A percentile compares a stretch with the other conserved stretches of the same genome.
These are phyloP conservation scores for Celoporthe dispersa DNA, from an alignment of 2,329 filamentous ascomycete species.

Conservation along the genomic window DNA sequence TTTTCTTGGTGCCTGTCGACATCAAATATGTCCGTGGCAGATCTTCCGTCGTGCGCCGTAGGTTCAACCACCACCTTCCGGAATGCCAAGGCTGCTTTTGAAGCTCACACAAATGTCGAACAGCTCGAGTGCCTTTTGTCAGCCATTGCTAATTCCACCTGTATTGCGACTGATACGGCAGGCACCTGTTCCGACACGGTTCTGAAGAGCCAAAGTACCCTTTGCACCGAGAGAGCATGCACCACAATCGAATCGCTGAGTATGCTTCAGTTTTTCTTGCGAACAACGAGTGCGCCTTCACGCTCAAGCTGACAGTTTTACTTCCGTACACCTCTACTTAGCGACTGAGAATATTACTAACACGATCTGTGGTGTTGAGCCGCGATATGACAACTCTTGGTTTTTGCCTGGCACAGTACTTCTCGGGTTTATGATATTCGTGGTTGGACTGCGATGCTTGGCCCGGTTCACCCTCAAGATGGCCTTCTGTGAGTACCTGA, in stretches of 20 bases:
- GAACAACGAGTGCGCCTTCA: too few species aligned
- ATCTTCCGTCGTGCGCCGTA: background rate
- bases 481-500: background rate
- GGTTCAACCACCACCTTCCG: background rate
- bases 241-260: background rate
- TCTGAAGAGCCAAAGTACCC: background rate
- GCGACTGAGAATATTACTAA: background rate
- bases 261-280: background rate
- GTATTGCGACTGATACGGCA: background rate
- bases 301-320: too few species aligned
- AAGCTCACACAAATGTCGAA: background rate
- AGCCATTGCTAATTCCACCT: background rate
- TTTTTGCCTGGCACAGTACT: background rate
- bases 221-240: background rate
- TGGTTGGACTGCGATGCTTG: background rate
- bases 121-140: background rate
- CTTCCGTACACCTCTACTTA: background rate
- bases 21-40: background rate
- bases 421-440: background rate
- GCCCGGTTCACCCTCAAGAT: background rate
- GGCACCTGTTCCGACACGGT: background rate
- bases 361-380: background rate
- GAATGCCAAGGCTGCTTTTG: background rate
- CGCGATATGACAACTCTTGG: background rate
- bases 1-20: too few species aligned